Percentiles rank a stretch among this genome's conserved stretches.
These are phyloP conservation scores for Microbotryomycetes sp. DNA, from an alignment of 1,284 basidiomycete genomes.

Conservation along the genomic window DNA sequence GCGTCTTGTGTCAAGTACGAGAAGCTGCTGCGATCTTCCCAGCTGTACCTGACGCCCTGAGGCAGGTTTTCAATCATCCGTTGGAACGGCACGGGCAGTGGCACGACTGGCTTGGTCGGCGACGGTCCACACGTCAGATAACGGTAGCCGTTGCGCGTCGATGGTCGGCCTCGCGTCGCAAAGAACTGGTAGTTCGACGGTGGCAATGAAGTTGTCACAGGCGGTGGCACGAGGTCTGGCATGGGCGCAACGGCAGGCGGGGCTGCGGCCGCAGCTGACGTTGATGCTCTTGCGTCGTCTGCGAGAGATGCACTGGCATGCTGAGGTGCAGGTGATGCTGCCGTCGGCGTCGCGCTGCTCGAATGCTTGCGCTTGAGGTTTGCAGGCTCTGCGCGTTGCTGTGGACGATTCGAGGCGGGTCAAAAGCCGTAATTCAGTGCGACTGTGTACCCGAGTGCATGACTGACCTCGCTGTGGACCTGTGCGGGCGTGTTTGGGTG, in stretches of 20 bases:
- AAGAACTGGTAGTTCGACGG: slow-evolving; percentile 29
- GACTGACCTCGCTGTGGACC: too few relatives aligned
- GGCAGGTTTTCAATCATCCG: slow-evolving; percentile 69
- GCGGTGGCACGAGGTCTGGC: background rate
- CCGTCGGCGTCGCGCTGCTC: background rate
- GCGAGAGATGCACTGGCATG: background rate
- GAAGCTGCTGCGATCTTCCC: slow-evolving; percentile 68
- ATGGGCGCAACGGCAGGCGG: background rate
- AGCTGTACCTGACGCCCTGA: slow-evolving; percentile 58
- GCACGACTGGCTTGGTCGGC: slow-evolving; percentile 41
- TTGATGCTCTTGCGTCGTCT: slow-evolving; percentile 4
- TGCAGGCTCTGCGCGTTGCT: too few relatives aligned
- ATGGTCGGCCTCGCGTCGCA: slow-evolving; percentile 42
- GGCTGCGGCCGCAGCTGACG: too few relatives aligned
- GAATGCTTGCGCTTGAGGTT: background rate
- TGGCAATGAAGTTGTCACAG: background rate
- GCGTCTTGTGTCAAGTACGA: slow-evolving; percentile 76
- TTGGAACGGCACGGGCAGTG: slow-evolving; percentile 47
- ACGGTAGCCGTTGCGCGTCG: slow-evolving; percentile 60
- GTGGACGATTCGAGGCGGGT: too few relatives aligned
- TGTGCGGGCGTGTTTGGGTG: too few relatives aligned
- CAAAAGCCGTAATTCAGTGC: too few relatives aligned
- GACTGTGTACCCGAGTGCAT: too few relatives aligned
- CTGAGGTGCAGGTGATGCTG: background rate
- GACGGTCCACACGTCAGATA: slow-evolving; percentile 71